These are phyloP conservation scores for Fusarium torulosum DNA, from an alignment of 2,329 filamentous ascomycete species.

Conservation along the genomic window DNA sequence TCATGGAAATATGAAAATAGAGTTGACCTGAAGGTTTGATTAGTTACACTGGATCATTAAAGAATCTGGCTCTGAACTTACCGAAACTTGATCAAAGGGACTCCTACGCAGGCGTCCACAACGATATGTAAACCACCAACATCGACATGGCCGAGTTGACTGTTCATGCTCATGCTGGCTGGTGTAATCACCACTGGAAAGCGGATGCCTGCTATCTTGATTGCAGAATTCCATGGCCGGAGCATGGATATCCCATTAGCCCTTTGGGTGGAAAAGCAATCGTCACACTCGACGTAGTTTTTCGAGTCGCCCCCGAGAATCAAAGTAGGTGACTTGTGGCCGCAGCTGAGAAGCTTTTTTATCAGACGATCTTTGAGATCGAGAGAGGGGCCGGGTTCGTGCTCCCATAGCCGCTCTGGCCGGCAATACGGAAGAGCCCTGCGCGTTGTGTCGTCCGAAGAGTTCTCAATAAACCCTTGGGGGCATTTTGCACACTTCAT, in stretches of 20 bases:
- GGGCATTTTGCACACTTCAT: conserved; percentile 17
- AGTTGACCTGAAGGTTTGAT: conserved; percentile 28
- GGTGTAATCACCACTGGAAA: conserved; percentile 28
- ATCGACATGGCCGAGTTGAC: conserved; percentile 20
- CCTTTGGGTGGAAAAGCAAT: conserved; percentile 12
- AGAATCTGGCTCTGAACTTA: conserved; percentile 6
- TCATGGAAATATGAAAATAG: conserved; percentile 34
- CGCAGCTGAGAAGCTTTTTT: conserved; percentile 3
- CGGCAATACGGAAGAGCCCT: neutral
- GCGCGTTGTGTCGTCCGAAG: neutral
- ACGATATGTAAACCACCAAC: conserved; percentile 33
- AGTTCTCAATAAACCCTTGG: neutral
- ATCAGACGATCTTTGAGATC: neutral
- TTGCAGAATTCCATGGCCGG: neutral
- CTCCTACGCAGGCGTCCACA: conserved; percentile 18
- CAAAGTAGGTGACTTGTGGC: conserved; percentile 16
- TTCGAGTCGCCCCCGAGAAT: conserved; percentile 10
- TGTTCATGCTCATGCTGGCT: conserved; percentile 27
- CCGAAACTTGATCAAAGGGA: conserved; percentile 33
- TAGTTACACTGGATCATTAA: neutral
- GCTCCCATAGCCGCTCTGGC: neutral
- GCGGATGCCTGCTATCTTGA: conserved; percentile 9
- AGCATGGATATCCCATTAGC: neutral
- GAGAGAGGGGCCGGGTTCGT: neutral
- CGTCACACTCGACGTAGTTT: conserved; percentile 23